These are phyloP conservation scores for Xylaria hypoxylon DNA, from an alignment of 2,329 filamentous ascomycete genomes.

Conservation along the genomic window DNA sequence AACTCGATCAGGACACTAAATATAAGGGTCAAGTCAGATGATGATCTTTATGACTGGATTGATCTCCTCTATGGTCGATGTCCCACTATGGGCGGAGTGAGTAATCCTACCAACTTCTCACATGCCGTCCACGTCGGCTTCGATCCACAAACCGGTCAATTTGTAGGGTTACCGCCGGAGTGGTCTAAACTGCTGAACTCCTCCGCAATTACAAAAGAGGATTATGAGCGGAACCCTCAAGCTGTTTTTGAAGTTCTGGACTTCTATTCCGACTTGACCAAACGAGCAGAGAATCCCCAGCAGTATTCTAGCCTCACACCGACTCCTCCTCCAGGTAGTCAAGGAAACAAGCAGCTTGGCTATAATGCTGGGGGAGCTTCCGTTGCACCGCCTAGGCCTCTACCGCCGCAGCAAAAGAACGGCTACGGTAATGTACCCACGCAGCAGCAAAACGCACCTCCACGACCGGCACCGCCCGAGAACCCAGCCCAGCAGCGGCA, in stretches of 20 bases:
- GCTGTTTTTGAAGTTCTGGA: conserved; percentile 84
- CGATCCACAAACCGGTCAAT: conserved; percentile 93
- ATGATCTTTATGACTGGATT: conserved; percentile 98
- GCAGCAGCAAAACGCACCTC: conserved; percentile 55
- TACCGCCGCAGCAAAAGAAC: conserved; percentile 64
- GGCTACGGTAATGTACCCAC: conserved; percentile 54
- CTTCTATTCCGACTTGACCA: conserved; percentile 87
- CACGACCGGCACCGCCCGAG: conserved; percentile 60
- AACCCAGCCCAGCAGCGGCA: conserved; percentile 63
- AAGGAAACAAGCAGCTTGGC: conserved; percentile 72
- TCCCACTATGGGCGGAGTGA: conserved; percentile 97
- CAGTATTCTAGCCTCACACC: conserved; percentile 76
- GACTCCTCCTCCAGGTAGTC: conserved; percentile 68
- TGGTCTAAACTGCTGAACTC: conserved; percentile 97
- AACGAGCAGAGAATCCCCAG: conserved; percentile 77
- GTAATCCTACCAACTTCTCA: conserved; percentile 97
- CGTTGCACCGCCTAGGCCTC: conserved; percentile 76
- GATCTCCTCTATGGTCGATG: conserved; percentile 97
- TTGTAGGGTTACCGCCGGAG: conserved; percentile 92
- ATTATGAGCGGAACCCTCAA: conserved; percentile 96
- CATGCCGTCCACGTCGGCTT: conserved; percentile 98
- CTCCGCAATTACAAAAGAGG: conserved; percentile 97
- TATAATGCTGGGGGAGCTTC: conserved; percentile 64
- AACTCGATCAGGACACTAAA: conserved; percentile 85
- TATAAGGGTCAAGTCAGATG: conserved; percentile 93